Percentiles rank a stretch among this genome's conserved stretches.
Conservation (phyloP, 1,284 basidiomycete species). For the Exsudoporus floridanus region DNA sequence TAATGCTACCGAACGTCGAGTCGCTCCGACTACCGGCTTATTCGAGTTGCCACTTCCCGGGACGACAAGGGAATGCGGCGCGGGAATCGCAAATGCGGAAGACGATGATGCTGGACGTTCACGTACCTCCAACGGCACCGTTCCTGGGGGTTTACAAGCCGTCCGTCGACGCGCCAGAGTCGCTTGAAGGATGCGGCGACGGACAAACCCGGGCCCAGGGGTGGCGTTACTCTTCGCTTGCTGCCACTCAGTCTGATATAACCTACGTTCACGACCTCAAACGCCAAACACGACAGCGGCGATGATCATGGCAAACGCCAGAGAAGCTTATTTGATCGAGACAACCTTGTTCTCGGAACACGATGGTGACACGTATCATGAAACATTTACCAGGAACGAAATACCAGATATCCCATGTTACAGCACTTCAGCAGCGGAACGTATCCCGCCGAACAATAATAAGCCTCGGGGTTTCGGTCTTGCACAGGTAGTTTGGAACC, state of each 20-base stretch:
- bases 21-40: neutral
- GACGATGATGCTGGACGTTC: too few species aligned
- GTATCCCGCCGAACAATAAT: neutral
- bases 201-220: neutral
- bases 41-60: neutral
- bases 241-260: neutral
- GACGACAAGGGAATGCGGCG: neutral
- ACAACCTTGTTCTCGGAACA: neutral
- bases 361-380: constrained; percentile 4
- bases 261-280: neutral
- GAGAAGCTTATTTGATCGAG: constrained; percentile 1
- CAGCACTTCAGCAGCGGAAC: neutral
- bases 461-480: neutral
- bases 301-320: too few species aligned
- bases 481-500: neutral
- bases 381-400: neutral
- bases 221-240: too few species aligned
- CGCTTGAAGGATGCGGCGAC: neutral
- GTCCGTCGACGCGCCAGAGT: neutral
- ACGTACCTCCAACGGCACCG: neutral
- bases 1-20: neutral
- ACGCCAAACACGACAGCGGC: neutral
- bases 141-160: neutral
- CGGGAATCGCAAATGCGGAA: too few species aligned
- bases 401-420: too few species aligned